Percentiles rank a stretch among this genome's conserved stretches.
Evolutionary conservation across 2,329 filamentous ascomycete genomes (phyloP).

Genomic region (Aciculosporium take): DNA sequence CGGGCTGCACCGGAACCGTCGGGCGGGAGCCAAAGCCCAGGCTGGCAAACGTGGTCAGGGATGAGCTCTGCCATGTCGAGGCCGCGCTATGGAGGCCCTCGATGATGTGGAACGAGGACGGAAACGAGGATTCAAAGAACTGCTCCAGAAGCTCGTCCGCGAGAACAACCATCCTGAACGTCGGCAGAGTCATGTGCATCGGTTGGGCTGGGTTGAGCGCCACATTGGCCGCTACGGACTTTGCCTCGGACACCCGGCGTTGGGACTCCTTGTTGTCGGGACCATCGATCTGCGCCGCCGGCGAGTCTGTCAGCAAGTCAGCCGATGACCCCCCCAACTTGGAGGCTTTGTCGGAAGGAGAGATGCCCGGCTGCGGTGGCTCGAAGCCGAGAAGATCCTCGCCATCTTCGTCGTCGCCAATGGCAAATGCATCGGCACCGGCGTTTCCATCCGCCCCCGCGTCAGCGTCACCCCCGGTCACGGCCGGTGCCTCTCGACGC

Average conservation of each 20-base stretch:
- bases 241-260: constrained; percentile 43
- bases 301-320: neutral
- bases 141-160: constrained; percentile 91
- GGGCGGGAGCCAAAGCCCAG: constrained; percentile 40
- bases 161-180: constrained; percentile 96
- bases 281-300: constrained; percentile 5
- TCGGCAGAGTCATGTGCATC: constrained; percentile 88
- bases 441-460: constrained; percentile 19
- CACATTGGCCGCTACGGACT: constrained; percentile 68
- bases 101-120: constrained; percentile 78
- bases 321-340: constrained; percentile 27
- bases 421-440: constrained; percentile 45
- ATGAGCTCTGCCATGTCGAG: constrained; percentile 30
- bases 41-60: constrained; percentile 75
- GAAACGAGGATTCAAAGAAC: constrained; percentile 95
- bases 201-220: constrained; percentile 88
- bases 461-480: constrained; percentile 7
- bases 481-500: constrained; percentile 10
- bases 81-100: constrained; percentile 36
- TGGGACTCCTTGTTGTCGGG: constrained; percentile 10
- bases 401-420: constrained; percentile 52
- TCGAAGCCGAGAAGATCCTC: constrained; percentile 50
- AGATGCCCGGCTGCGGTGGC: constrained; percentile 22
- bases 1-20: constrained; percentile 23
- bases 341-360: constrained; percentile 27